Evolutionary conservation across 2,329 filamentous ascomycete genomes (phyloP), one percentile per base, ranked within the genome.

Genomic region (Trichoderma sp.): DNA sequence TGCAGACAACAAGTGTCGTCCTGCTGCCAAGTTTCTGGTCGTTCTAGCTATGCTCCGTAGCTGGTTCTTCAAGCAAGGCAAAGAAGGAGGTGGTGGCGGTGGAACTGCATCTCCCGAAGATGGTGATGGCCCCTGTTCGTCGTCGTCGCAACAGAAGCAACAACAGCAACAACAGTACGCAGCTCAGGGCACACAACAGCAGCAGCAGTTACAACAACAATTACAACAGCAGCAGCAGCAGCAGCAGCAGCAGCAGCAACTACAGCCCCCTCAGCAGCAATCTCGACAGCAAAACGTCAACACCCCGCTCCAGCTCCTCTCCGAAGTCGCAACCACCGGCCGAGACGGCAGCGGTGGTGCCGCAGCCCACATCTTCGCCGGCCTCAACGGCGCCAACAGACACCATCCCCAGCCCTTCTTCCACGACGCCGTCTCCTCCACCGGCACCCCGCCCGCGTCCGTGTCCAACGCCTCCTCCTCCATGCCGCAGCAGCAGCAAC

Each of bases 11-110:
- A 88, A 86, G 72, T 92, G 89, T 58, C 86, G 90, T 1, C 89
- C 91, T 0, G 88, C 91, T 0, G 84, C 86, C 64, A 94, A 93
- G 79, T 94, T 94, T 74, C 83, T 92, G 3, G 85, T 93, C 72
- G 90, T 94, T 6, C 82, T 94, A 11, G 83, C 87, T 64, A 91
- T 94, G 89, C 82, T 95, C 30, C 88, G 88, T 56, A 87, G 86
- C 30, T 93, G 92, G 91, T 93, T 92, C 78, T 79, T 87, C 77
- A 84, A 89, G 74, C 84, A 87, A 72, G 81, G 79, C 66, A 82
- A 83, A 71, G 71, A 56, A 72, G 73, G 70, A 4, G 21, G 64
- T 28, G 60, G 21, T 4, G n/a, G 43, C 2, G 36, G 36, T 2
- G 36, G 36, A 14, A 4, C 43, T 12, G 56, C 21, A 9, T 26